Base-by-base conservation (phyloP, 176 grass and related monocot genomes). In the maize (Zea mays) region DNA sequence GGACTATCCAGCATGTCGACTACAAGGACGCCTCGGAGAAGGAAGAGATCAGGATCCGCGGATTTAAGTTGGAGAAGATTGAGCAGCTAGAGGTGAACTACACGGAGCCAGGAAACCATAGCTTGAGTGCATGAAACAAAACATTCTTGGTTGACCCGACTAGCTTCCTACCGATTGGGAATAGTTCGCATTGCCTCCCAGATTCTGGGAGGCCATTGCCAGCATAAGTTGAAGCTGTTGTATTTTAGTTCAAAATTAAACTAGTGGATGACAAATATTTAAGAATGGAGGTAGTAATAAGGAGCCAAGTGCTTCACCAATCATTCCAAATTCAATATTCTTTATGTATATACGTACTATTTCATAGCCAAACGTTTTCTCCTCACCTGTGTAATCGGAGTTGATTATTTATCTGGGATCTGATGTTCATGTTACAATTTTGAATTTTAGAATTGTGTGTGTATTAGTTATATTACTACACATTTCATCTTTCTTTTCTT, bases 61-160 rank as follows among this genome's bases (percentile, higher is more conserved):
- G 96, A 17, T 99, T 98, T 69, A 92, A 88, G 80, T 87, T 99
- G 0, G 83, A 92, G 54, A 95, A 95, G 79, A 20, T 85, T 3
- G 92, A 99, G 50, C 92, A 99, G 62, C 57, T 92, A 46, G 87
- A 98, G 65, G 41, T 86, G 65, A 90, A 78, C 19, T 83, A 92
- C 77, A 74, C 52, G 0, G 80, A 93, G 59, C 40, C 76, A 6
- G 82, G 74, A 52, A 90, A 86, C 57, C 86, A 81, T 66, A 76
- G 39, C 41, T 46, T 76, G 76, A 65, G 65, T 49, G 19, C 81
- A 70, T 80, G 71, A 88, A 88, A 71, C 46, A 75, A 62, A 62
- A 3, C 80, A 46, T 76, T 17, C 3, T 16, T 6, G 16, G 5
- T n/a, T 7, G 36, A 47, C 75, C 82, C 75, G 54, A 49, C 2